Evolutionary conservation across 2,329 filamentous ascomycete genomes (phyloP).

Genomic region (Ascochyta fabae): DNA sequence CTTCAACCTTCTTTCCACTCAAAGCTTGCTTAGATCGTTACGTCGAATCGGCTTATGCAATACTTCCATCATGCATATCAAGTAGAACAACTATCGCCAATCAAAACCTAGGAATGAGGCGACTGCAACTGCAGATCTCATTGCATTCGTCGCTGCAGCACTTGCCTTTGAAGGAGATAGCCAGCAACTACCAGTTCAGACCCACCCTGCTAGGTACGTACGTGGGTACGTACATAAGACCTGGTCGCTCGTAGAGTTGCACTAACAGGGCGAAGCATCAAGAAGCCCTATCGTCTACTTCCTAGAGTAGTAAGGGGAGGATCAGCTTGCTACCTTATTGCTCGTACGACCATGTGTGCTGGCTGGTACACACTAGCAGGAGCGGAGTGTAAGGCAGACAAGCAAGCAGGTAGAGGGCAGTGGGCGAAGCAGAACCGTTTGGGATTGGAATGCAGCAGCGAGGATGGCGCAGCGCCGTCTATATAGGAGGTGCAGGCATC

Average conservation of each 20-base stretch:
- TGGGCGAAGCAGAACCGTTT: not conserved
- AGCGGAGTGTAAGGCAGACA: not conserved
- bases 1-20: not conserved
- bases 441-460: not conserved
- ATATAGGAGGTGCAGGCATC: not conserved
- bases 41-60: not conserved
- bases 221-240: not conserved
- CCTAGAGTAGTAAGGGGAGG: not conserved
- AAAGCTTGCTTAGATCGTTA: not conserved
- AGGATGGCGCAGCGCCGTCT: not conserved
- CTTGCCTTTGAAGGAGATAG: not conserved
- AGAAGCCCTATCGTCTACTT: not conserved
- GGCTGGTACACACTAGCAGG: not conserved
- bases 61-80: not conserved
- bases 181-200: not conserved
- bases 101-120: not conserved
- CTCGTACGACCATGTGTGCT: slow-evolving; percentile 13
- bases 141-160: not conserved
- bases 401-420: not conserved
- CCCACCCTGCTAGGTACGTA: not conserved
- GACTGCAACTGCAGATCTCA: not conserved
- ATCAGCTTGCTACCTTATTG: not conserved
- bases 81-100: not conserved
- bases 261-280: not conserved
- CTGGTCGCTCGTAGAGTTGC: not conserved